phyloP scores from a whole-genome alignment of 768 basidiomycete genomes.

The Cystoderma amianthinum region DNA sequence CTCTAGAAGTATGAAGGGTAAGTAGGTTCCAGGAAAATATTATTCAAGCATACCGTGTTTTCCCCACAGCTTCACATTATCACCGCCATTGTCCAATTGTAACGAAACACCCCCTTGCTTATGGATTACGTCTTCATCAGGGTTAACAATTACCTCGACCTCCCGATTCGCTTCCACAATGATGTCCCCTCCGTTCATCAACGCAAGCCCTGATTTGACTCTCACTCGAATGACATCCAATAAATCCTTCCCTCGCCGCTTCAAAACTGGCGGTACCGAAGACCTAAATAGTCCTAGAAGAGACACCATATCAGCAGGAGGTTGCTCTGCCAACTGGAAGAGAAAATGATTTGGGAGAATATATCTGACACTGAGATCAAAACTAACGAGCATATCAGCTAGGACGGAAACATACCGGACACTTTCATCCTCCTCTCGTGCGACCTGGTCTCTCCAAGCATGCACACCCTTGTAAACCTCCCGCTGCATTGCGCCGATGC shows the following conservation, averaged over 20 bases:
- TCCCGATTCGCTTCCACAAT: too few species aligned
- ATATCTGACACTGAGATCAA: constrained; percentile 36
- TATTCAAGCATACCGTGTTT: too few species aligned
- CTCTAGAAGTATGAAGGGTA: too few species aligned
- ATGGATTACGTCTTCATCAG: too few species aligned
- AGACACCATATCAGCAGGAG: constrained; percentile 58
- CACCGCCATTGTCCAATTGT: too few species aligned
- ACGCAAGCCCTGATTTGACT: constrained; percentile 25
- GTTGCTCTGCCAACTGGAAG: constrained; percentile 65
- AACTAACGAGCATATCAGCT: background rate
- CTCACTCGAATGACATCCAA: constrained; percentile 52
- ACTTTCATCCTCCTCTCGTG: constrained; percentile 84
- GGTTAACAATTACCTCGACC: too few species aligned
- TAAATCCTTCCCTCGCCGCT: constrained; percentile 56
- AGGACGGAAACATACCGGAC: constrained; percentile 41
- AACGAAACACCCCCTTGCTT: too few species aligned
- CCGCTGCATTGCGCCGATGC: constrained; percentile 37
- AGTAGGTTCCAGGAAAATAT: too few species aligned
- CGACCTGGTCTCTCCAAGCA: constrained; percentile 74
- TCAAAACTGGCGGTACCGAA: constrained; percentile 53
- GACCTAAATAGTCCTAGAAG: constrained; percentile 54
- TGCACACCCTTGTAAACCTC: constrained; percentile 70
- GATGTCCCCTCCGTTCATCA: too few species aligned
- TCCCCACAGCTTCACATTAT: too few species aligned
- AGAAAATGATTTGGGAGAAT: constrained; percentile 71